A percentile compares a stretch with the other conserved stretches of the same genome.
Conservation (phyloP, 208 protist genomes). For the Leishmania arabica region DNA sequence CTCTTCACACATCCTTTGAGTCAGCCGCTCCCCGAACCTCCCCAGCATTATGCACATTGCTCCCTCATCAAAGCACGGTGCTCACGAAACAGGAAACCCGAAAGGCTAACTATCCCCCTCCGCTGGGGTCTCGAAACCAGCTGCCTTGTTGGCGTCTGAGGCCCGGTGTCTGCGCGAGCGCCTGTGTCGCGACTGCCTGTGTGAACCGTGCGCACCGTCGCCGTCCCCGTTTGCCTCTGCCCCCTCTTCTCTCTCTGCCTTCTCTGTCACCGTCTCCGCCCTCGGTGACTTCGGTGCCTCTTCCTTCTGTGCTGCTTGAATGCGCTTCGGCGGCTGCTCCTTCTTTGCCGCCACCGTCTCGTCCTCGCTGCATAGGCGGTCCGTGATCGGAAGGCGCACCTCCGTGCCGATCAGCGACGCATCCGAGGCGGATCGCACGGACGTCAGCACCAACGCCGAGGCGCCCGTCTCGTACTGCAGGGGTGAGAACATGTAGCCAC, state of each 20-base stretch:
- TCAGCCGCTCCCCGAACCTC: background rate
- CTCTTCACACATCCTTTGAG: background rate
- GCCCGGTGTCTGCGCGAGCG: background rate
- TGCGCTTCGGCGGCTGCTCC: background rate
- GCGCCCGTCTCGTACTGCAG: slow-evolving; percentile 40
- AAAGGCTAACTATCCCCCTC: background rate
- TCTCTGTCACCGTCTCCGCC: background rate
- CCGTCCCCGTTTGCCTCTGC: background rate
- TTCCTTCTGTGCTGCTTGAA: background rate
- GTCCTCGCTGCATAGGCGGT: slow-evolving; percentile 15
- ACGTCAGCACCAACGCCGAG: slow-evolving; percentile 20
- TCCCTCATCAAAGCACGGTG: background rate
- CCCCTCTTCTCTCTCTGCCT: background rate
- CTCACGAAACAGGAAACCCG: background rate
- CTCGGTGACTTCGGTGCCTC: background rate
- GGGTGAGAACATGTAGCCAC: slow-evolving; percentile 74
- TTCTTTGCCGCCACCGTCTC: background rate
- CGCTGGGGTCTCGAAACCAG: background rate
- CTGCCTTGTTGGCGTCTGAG: background rate
- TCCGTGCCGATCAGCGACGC: slow-evolving; percentile 31
- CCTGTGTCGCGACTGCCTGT: background rate
- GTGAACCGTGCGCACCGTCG: background rate
- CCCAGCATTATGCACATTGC: background rate
- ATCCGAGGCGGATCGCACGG: slow-evolving; percentile 33
- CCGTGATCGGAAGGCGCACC: slow-evolving; percentile 28